A percentile compares a stretch with the other conserved stretches of the same genome.
phyloP scores from a whole-genome alignment of 352 stramenopile species.

The Globisporangium solare region DNA sequence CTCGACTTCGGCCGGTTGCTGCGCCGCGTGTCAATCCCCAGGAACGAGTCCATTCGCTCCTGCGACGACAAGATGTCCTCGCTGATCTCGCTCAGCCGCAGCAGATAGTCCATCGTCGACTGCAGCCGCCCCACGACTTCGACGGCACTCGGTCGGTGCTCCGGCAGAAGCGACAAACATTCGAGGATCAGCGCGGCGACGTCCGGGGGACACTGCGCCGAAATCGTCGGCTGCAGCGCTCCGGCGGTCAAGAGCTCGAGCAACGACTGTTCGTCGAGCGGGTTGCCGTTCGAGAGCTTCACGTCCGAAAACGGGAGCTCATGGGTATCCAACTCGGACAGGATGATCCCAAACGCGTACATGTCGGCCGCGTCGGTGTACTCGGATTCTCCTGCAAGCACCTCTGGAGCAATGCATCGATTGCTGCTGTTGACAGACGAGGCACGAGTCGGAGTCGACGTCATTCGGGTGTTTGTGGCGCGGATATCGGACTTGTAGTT shows the following conservation, averaged over 20 bases:
- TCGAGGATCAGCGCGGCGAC: slow-evolving; percentile 44
- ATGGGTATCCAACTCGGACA: slow-evolving; percentile 67
- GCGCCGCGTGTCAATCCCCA: slow-evolving; percentile 14
- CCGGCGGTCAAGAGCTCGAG: slow-evolving; percentile 48
- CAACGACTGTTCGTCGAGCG: slow-evolving; percentile 41
- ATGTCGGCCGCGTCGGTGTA: slow-evolving; percentile 51
- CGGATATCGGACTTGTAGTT: slow-evolving; percentile 18
- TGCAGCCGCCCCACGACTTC: slow-evolving; percentile 35
- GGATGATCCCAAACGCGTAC: slow-evolving; percentile 70
- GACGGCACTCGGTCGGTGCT: slow-evolving; percentile 32
- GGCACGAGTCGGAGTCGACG: slow-evolving; percentile 13
- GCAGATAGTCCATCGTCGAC: slow-evolving; percentile 41
- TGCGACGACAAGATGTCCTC: slow-evolving; percentile 29
- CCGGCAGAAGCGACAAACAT: slow-evolving; percentile 47
- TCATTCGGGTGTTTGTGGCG: slow-evolving; percentile 12
- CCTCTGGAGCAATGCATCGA: slow-evolving; percentile 62
- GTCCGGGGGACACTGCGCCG: slow-evolving; percentile 35
- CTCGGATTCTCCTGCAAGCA: slow-evolving; percentile 39
- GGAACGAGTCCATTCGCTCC: slow-evolving; percentile 35
- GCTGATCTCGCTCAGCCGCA: slow-evolving; percentile 43
- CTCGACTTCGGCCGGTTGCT: not conserved
- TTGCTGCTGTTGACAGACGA: slow-evolving; percentile 28
- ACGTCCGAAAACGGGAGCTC: slow-evolving; percentile 65
- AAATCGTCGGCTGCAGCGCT: slow-evolving; percentile 46
- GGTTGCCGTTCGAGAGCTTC: slow-evolving; percentile 43